Evolutionary conservation across 2,329 filamentous ascomycete genomes (phyloP), one percentile per base, ranked within the genome.

Genomic region (Raffaelea albimanens): DNA sequence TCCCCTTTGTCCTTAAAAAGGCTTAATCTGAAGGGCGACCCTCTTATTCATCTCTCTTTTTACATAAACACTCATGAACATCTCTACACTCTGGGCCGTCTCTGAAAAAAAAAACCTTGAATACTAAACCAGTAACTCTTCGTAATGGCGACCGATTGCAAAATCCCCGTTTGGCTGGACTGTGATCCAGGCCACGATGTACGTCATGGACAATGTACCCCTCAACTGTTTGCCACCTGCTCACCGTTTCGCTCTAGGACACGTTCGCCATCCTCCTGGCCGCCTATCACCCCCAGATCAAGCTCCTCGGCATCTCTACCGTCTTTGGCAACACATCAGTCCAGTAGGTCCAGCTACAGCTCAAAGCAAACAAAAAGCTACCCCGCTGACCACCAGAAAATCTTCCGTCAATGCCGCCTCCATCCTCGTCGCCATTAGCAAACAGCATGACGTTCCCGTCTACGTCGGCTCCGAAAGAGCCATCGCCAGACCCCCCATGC

Each of bases 81-180:
- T n/a, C n/a, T n/a, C n/a, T n/a, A n/a, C n/a, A n/a, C n/a, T n/a
- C n/a, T n/a, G n/a, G n/a, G n/a, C n/a, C n/a, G n/a, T n/a, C n/a
- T n/a, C n/a, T n/a, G n/a, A n/a, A n/a, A n/a, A n/a, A n/a, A n/a
- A n/a, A n/a, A n/a, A n/a, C n/a, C n/a, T n/a, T n/a, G n/a, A n/a
- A n/a, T n/a, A n/a, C n/a, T n/a, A n/a, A n/a, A n/a, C n/a, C n/a
- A n/a, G n/a, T n/a, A n/a, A n/a, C n/a, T n/a, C n/a, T n/a, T 29
- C 25, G 25, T 29, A 29, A 29, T 29, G 25, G 25, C 25, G 25
- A 13, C 25, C 7, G 25, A n/a, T n/a, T n/a, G 7, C 22, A 43
- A 43, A 29, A 23, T 43, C 20, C 41, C 41, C 3, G 41, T 43
- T 9, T 43, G 41, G 41, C 41, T 43, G 22, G 41, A 43, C 41